A percentile compares a stretch with the other conserved stretches of the same genome.
These are phyloP conservation scores for Nevesoporus exiguus DNA, from an alignment of 768 basidiomycete genomes.

Conservation along the genomic window DNA sequence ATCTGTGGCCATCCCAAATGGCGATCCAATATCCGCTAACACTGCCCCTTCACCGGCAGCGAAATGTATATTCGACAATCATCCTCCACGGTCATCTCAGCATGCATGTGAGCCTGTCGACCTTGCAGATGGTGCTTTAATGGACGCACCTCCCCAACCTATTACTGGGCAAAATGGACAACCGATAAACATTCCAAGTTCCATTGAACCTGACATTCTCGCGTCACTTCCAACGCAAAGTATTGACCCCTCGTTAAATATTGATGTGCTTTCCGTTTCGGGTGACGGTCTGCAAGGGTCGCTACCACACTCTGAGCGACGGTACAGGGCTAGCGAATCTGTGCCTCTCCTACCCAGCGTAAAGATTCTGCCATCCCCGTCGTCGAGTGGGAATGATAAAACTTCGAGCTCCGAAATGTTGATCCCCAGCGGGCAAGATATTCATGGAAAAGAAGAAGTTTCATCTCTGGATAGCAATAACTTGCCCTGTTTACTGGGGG, in stretches of 20 bases:
- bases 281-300: conserved; percentile 19
- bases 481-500: background rate
- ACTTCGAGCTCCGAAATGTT: conserved; percentile 6
- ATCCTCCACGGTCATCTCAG: conserved; percentile 22
- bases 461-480: background rate
- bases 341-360: conserved; percentile 4
- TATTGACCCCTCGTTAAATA: conserved; percentile 1
- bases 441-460: background rate
- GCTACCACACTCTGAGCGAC: conserved; percentile 35
- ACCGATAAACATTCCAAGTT: background rate
- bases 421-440: background rate
- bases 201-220: background rate
- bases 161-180: conserved; percentile 3
- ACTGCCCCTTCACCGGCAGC: conserved; percentile 8
- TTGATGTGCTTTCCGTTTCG: background rate
- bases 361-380: conserved; percentile 18
- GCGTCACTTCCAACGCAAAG: conserved; percentile 1
- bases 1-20: conserved; percentile 3
- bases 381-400: conserved; percentile 22
- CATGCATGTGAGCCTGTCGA: conserved; percentile 9
- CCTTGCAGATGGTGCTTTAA: conserved; percentile 2
- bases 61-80: conserved; percentile 18
- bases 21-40: conserved; percentile 1
- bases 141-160: conserved; percentile 1
- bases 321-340: conserved; percentile 33